These are phyloP conservation scores for Ceratopteris richardii DNA, from an alignment of 75 land plant genomes.

Conservation along the genomic window DNA sequence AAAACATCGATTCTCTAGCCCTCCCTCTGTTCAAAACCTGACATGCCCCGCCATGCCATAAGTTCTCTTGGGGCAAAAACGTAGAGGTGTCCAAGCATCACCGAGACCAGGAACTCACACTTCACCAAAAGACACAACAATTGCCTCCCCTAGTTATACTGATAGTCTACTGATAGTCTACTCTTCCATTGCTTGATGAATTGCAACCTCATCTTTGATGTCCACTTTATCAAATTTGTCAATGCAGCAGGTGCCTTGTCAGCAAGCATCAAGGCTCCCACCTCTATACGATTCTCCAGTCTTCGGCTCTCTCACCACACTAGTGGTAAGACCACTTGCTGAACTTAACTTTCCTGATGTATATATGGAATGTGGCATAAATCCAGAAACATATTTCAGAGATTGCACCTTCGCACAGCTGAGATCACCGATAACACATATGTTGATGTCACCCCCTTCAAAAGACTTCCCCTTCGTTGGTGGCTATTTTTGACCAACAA, in stretches of 20 bases:
- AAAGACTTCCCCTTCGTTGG: no score
- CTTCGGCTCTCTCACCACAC: slow-evolving; percentile 97
- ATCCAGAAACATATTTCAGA: slow-evolving; percentile 60
- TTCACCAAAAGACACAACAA: no score
- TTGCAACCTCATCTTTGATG: slow-evolving; percentile 97
- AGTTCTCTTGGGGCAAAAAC: no score
- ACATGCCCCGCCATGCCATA: no score
- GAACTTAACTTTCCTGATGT: slow-evolving; percentile 96
- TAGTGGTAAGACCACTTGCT: slow-evolving; percentile 96
- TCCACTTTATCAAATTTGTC: slow-evolving; percentile 99
- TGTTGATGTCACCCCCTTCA: slow-evolving; percentile 99
- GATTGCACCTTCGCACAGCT: slow-evolving; percentile 98
- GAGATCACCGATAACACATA: slow-evolving; percentile 95
- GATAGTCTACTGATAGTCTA: slow-evolving; percentile 98
- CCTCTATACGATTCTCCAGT: slow-evolving; percentile 99
- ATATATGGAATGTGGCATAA: slow-evolving; percentile 87
- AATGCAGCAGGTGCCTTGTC: slow-evolving; percentile 98
- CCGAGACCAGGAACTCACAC: no score
- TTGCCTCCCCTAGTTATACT: slow-evolving; percentile 99
- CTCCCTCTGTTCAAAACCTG: no score
- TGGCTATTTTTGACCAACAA: no score
- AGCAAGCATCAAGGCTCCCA: slow-evolving; percentile 97
- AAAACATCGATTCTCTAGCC: no score
- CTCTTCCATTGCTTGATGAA: slow-evolving; percentile 99
- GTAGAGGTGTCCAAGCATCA: no score